Percentiles rank a stretch among this genome's conserved stretches.
Evolutionary conservation across 345 rosid species (phyloP).

Genomic region (Hibiscus tridactylites): DNA sequence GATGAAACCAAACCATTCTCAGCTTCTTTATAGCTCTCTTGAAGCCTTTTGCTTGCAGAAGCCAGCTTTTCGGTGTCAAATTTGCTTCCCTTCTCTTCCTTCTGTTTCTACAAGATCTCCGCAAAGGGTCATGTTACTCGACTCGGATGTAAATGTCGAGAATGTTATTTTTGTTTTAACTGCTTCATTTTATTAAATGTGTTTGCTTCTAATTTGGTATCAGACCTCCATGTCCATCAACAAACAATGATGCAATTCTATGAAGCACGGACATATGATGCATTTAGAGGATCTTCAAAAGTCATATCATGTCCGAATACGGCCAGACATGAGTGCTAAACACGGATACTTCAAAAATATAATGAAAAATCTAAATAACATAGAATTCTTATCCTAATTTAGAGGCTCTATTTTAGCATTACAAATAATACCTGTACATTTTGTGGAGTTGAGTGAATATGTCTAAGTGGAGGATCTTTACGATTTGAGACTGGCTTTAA

Average conservation of each 20-base stretch:
- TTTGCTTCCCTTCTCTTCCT: slow-evolving; percentile 48
- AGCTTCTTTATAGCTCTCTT: slow-evolving; percentile 49
- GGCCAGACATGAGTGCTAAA: too few relatives aligned
- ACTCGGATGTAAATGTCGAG: too few relatives aligned
- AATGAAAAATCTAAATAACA: too few relatives aligned
- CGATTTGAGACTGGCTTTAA: slow-evolving; percentile 35
- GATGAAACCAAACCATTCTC: slow-evolving; percentile 61
- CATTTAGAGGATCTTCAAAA: too few relatives aligned
- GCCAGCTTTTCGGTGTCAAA: slow-evolving; percentile 57
- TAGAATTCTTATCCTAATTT: too few relatives aligned
- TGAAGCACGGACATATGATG: too few relatives aligned
- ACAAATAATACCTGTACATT: slow-evolving; percentile 17
- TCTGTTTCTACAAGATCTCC: slow-evolving; percentile 41
- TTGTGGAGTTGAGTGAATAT: slow-evolving; percentile 44
- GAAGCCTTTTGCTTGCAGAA: slow-evolving; percentile 79
- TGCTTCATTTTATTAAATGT: too few relatives aligned
- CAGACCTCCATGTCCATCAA: not conserved
- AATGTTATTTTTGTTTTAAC: too few relatives aligned
- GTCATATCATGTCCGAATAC: too few relatives aligned
- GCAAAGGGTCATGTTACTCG: not conserved
- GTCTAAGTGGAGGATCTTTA: slow-evolving; percentile 50
- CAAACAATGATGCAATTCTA: not conserved
- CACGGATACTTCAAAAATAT: too few relatives aligned
- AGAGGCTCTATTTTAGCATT: not conserved
- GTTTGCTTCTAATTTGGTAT: too few relatives aligned